Percentiles rank a stretch among this genome's conserved stretches.
These are phyloP conservation scores for Neoarthrinium moseri DNA, from an alignment of 2,329 filamentous ascomycete genomes.

Conservation along the genomic window DNA sequence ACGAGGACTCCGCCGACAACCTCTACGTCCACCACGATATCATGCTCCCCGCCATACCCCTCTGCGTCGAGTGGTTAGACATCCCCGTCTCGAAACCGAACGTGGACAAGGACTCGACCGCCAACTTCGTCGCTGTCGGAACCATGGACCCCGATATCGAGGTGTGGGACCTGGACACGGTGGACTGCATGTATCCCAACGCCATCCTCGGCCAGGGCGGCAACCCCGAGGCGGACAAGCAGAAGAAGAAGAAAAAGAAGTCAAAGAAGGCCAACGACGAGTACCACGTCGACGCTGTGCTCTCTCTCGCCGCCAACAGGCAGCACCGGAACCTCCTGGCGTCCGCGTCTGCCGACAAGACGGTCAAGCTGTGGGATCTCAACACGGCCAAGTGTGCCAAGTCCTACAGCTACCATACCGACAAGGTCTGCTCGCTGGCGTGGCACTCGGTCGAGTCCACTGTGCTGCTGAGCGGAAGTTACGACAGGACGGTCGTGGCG, in stretches of 20 bases:
- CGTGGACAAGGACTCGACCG: conserved; percentile 62
- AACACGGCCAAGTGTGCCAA: conserved; percentile 91
- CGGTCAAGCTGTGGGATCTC: conserved; percentile 96
- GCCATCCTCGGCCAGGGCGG: conserved; percentile 83
- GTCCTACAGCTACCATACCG: conserved; percentile 92
- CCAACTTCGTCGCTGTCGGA: conserved; percentile 91
- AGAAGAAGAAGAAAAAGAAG: conserved; percentile 91
- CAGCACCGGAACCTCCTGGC: conserved; percentile 93
- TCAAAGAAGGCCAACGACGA: conserved; percentile 83
- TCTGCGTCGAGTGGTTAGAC: conserved; percentile 95
- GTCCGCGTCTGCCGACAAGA: conserved; percentile 93
- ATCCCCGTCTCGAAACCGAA: conserved; percentile 75
- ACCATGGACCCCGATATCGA: conserved; percentile 99
- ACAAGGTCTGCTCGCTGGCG: conserved; percentile 94
- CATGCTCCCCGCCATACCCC: conserved; percentile 94
- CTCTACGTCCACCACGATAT: conserved; percentile 99
- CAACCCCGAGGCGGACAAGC: conserved; percentile 50
- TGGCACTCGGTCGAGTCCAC: conserved; percentile 91
- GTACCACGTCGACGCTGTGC: conserved; percentile 91
- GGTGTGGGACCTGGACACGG: conserved; percentile 93
- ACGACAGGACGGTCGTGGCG: conserved; percentile 91
- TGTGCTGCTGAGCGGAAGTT: conserved; percentile 86
- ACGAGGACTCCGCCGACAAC: conserved; percentile 93
- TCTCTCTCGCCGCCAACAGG: conserved; percentile 88
- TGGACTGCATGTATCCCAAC: conserved; percentile 98